phyloP scores from a whole-genome alignment of 805 yeast species.

The Ogataea trehaloabstinens region DNA sequence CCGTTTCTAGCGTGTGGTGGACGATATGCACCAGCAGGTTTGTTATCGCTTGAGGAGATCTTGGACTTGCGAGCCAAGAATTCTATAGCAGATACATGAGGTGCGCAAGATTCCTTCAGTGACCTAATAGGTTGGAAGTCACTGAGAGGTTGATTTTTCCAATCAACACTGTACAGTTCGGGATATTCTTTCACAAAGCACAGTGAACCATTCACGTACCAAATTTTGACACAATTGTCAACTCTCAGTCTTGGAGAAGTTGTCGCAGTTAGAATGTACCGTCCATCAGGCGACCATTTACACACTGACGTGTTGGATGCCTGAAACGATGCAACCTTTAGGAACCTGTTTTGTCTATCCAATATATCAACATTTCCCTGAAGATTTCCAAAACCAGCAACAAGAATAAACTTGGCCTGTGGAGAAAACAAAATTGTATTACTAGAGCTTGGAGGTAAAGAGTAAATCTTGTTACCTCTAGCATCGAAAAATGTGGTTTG shows the following conservation, averaged over 20 bases:
- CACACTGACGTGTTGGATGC: slow-evolving; percentile 96
- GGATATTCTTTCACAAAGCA: slow-evolving; percentile 74
- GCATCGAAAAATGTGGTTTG: slow-evolving; percentile 92
- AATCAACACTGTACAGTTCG: slow-evolving; percentile 76
- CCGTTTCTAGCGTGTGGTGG: slow-evolving; percentile 84
- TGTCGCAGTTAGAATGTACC: slow-evolving; percentile 90
- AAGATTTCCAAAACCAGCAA: slow-evolving; percentile 97
- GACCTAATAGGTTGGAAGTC: slow-evolving; percentile 55
- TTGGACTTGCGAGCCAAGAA: slow-evolving; percentile 42
- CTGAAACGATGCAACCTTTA: slow-evolving; percentile 74
- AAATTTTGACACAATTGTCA: slow-evolving; percentile 89
- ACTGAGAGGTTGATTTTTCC: slow-evolving; percentile 69
- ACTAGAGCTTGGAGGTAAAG: slow-evolving; percentile 82
- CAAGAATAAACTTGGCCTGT: slow-evolving; percentile 84
- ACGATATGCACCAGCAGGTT: slow-evolving; percentile 87
- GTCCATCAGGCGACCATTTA: slow-evolving; percentile 97
- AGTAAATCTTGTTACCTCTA: slow-evolving; percentile 82
- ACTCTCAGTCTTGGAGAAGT: slow-evolving; percentile 96
- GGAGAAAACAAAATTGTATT: slow-evolving; percentile 92
- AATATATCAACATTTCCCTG: slow-evolving; percentile 95
- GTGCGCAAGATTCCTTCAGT: slow-evolving; percentile 56
- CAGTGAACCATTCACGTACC: slow-evolving; percentile 88
- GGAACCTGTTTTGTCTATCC: slow-evolving; percentile 85
- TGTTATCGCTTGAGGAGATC: slow-evolving; percentile 32
- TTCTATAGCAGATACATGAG: slow-evolving; percentile 70